These are phyloP conservation scores for Aspergillus conjunctus DNA, from an alignment of 495 filamentous ascomycete genomes.

Conservation along the genomic window DNA sequence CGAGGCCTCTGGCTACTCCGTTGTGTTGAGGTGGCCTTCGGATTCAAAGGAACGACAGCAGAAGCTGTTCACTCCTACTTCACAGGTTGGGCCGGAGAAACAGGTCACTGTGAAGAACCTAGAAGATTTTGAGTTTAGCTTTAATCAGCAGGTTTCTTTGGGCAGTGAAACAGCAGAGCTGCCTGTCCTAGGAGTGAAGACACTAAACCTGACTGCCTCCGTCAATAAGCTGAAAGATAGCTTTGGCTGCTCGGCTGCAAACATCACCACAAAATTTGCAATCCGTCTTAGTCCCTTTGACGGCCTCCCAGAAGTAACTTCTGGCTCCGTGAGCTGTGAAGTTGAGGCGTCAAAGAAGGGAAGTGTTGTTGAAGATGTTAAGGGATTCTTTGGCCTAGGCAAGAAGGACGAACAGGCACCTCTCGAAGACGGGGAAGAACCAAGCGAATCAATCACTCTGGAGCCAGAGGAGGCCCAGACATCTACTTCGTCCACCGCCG, in stretches of 20 bases:
- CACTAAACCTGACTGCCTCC: constrained; percentile 81
- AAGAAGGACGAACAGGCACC: constrained; percentile 82
- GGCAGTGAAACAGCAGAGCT: constrained; percentile 48
- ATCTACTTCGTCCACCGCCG: constrained; percentile 45
- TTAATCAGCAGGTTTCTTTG: constrained; percentile 69
- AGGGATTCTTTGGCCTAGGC: constrained; percentile 92
- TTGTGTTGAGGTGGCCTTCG: constrained; percentile 67
- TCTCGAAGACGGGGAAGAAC: constrained; percentile 60
- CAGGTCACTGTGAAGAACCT: constrained; percentile 84
- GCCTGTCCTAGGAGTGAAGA: constrained; percentile 59
- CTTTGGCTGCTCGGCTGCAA: constrained; percentile 71
- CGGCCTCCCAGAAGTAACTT: constrained; percentile 80
- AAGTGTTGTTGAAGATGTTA: constrained; percentile 86
- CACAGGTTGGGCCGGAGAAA: constrained; percentile 77
- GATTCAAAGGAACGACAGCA: constrained; percentile 66
- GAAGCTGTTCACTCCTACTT: constrained; percentile 79
- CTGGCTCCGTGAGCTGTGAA: constrained; percentile 82
- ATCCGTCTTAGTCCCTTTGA: constrained; percentile 70
- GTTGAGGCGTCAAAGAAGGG: constrained; percentile 73
- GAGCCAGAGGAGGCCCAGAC: constrained; percentile 53
- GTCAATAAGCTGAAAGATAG: constrained; percentile 72
- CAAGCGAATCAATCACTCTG: constrained; percentile 50
- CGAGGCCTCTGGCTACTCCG: constrained; percentile 72
- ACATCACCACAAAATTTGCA: constrained; percentile 77
- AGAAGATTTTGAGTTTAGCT: constrained; percentile 78